phyloP scores from a whole-genome alignment of 2,329 filamentous ascomycete genomes.

The Trichoderma atroviride region DNA sequence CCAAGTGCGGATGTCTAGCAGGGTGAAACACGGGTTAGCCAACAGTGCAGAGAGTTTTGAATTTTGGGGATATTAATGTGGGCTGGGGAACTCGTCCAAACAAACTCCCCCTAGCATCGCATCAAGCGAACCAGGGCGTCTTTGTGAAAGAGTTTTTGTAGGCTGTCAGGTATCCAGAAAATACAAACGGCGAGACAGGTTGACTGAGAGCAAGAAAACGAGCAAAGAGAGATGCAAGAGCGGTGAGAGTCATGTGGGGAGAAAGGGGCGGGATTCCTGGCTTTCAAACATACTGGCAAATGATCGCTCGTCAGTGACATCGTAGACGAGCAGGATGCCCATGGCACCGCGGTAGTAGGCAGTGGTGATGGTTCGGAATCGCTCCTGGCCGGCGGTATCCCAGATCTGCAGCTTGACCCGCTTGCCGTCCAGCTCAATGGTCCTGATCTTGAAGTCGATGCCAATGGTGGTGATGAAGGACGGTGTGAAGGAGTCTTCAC shows the following conservation, averaged over 20 bases:
- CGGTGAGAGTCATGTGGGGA: conserved; percentile 18
- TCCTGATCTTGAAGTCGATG: conserved; percentile 99
- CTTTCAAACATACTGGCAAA: conserved; percentile 76
- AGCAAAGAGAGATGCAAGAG: not conserved
- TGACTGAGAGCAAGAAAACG: not conserved
- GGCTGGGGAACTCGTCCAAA: not conserved
- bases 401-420: conserved; percentile 99
- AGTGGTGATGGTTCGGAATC: conserved; percentile 97
- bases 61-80: not conserved
- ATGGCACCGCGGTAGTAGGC: conserved; percentile 98
- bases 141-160: not conserved
- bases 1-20: conserved; percentile 93
- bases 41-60: not conserved
- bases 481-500: conserved; percentile 95
- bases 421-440: conserved; percentile 98
- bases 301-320: conserved; percentile 94
- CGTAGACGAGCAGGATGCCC: conserved; percentile 97
- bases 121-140: not conserved
- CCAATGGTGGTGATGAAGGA: conserved; percentile 99
- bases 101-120: not conserved
- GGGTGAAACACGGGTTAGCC: conserved; percentile 20
- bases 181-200: not conserved
- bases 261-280: not conserved
- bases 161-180: not conserved
- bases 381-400: conserved; percentile 98